Conservation (phyloP, 148 eudicot species). For the Rhododendron molle region DNA sequence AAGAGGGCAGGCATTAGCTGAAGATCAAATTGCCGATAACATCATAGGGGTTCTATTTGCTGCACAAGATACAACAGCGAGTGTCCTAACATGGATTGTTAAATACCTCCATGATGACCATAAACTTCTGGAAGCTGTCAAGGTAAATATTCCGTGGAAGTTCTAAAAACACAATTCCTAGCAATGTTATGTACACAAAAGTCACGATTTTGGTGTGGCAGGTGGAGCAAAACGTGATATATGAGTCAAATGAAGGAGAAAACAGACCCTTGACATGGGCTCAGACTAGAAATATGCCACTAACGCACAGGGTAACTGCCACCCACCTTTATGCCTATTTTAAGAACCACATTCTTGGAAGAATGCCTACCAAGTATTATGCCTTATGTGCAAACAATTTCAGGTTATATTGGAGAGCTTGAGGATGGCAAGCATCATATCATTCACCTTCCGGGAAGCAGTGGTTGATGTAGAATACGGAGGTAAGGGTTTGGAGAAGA, state of each 20-base stretch:
- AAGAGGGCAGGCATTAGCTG: constrained; percentile 42
- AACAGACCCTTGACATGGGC: constrained; percentile 57
- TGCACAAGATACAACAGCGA: constrained; percentile 92
- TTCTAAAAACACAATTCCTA: neutral
- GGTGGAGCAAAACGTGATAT: constrained; percentile 62
- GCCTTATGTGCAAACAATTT: neutral
- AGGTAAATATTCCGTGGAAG: constrained; percentile 29
- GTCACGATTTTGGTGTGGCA: constrained; percentile 17
- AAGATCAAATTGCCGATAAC: constrained; percentile 68
- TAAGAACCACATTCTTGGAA: neutral
- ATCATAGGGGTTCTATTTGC: constrained; percentile 85
- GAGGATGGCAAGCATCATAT: constrained; percentile 85
- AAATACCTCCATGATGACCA: constrained; percentile 64
- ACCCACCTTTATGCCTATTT: neutral
- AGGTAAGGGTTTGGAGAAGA: constrained; percentile 35
- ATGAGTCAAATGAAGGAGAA: constrained; percentile 47
- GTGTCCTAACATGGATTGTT: constrained; percentile 78
- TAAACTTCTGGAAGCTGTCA: constrained; percentile 44
- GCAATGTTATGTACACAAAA: neutral
- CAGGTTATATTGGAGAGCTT: constrained; percentile 86
- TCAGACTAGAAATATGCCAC: constrained; percentile 67
- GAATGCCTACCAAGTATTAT: neutral
- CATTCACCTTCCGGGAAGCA: constrained; percentile 88
- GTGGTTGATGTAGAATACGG: constrained; percentile 67
- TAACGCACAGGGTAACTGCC: constrained; percentile 61